These are phyloP conservation scores for Ogataea trehaloabstinens DNA, from an alignment of 805 yeast genomes.

Conservation along the genomic window DNA sequence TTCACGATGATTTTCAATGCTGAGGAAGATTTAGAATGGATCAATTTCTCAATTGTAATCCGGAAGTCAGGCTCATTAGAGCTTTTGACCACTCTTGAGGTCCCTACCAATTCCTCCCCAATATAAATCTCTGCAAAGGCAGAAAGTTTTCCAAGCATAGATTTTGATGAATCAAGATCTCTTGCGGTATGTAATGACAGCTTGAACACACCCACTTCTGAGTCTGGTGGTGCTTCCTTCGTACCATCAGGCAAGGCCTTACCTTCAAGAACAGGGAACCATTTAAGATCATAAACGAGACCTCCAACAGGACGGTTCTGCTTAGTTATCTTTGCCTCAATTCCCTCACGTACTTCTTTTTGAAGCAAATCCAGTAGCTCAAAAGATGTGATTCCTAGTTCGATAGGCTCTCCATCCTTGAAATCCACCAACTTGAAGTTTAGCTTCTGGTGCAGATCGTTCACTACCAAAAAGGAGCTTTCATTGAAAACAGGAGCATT, in stretches of 20 bases:
- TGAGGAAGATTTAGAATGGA: constrained; percentile 59
- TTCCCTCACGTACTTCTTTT: constrained; percentile 41
- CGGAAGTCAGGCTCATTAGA: constrained; percentile 76
- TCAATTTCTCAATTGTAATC: constrained; percentile 56
- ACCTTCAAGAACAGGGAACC: constrained; percentile 48
- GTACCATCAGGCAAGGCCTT: constrained; percentile 47
- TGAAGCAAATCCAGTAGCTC: constrained; percentile 62
- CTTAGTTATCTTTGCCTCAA: constrained; percentile 43
- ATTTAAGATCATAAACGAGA: constrained; percentile 54
- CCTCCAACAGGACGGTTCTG: constrained; percentile 58
- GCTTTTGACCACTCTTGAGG: constrained; percentile 60
- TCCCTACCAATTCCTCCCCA: constrained; percentile 53
- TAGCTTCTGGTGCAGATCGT: constrained; percentile 54
- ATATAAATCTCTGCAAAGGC: constrained; percentile 69
- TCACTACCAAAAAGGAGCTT: constrained; percentile 57
- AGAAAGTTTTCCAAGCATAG: constrained; percentile 52
- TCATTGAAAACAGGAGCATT: constrained; percentile 67
- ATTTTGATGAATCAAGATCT: constrained; percentile 50
- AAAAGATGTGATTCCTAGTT: constrained; percentile 49
- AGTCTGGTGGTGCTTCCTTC: constrained; percentile 47
- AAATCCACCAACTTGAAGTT: constrained; percentile 55
- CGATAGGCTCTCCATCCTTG: constrained; percentile 52
- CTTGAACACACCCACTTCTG: constrained; percentile 75
- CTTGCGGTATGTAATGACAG: constrained; percentile 59
- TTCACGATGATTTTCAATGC: constrained; percentile 54